Evolutionary conservation across 495 filamentous ascomycete species (phyloP).

Genomic region (Penicillium steckii): DNA sequence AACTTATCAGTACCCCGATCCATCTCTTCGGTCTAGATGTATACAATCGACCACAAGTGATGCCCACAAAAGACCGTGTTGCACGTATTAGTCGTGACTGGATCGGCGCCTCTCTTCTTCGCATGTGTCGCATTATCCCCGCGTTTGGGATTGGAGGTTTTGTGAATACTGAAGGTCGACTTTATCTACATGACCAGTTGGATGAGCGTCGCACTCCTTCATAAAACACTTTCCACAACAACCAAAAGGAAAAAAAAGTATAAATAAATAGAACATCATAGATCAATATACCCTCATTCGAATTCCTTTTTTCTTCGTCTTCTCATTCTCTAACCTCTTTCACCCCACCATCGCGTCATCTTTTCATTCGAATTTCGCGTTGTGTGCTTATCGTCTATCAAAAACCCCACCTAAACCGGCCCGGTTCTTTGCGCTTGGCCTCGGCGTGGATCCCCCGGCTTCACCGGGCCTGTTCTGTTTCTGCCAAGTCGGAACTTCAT

Average conservation of each 20-base stretch:
- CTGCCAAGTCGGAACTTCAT: background rate
- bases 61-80: constrained; percentile 54
- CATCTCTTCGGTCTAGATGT: constrained; percentile 83
- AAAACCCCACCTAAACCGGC: constrained; percentile 12
- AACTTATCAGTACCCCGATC: constrained; percentile 76
- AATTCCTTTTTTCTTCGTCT: constrained; percentile 2
- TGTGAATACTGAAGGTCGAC: constrained; percentile 62
- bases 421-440: constrained; percentile 17
- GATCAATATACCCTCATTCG: constrained; percentile 29
- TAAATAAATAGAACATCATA: constrained; percentile 13
- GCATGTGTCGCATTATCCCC: constrained; percentile 83
- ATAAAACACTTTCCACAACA: constrained; percentile 8
- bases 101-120: constrained; percentile 64
- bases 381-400: constrained; percentile 20
- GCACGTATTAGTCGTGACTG: constrained; percentile 68
- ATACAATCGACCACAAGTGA: constrained; percentile 62
- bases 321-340: background rate
- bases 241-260: background rate
- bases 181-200: constrained; percentile 32
- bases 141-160: constrained; percentile 90
- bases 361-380: constrained; percentile 4
- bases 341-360: background rate
- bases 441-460: constrained; percentile 3
- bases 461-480: background rate
- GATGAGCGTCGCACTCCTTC: constrained; percentile 14